Percentiles rank a stretch among this genome's conserved stretches.
These are phyloP conservation scores for Diaporthe helianthi DNA, from an alignment of 2,329 filamentous ascomycete genomes.

Conservation along the genomic window DNA sequence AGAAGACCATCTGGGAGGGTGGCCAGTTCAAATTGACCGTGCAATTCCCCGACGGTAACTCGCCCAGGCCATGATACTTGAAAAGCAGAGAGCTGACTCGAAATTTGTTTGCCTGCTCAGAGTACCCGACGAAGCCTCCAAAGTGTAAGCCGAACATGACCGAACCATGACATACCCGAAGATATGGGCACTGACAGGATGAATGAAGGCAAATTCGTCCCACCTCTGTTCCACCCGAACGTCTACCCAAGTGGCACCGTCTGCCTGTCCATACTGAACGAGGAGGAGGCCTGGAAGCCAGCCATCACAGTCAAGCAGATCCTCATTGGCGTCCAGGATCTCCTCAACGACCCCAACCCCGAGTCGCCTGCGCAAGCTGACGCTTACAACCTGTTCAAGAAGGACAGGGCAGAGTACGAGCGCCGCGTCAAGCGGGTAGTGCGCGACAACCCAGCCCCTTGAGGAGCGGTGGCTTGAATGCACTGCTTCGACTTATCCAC, in stretches of 20 bases:
- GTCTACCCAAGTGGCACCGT: conserved; percentile 98
- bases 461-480: conserved; percentile 35
- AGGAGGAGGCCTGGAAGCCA: conserved; percentile 98
- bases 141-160: conserved; percentile 76
- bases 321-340: conserved; percentile 91
- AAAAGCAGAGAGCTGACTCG: conserved; percentile 34
- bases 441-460: conserved; percentile 84
- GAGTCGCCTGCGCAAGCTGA: conserved; percentile 97
- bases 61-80: neutral
- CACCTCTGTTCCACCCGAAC: conserved; percentile 96
- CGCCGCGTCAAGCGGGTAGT: conserved; percentile 86
- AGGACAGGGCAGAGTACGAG: conserved; percentile 86
- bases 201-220: conserved; percentile 89
- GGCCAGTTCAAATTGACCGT: conserved; percentile 95
- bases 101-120: conserved; percentile 53
- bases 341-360: conserved; percentile 95
- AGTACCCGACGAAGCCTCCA: conserved; percentile 97
- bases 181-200: conserved; percentile 1
- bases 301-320: conserved; percentile 99
- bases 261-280: conserved; percentile 95
- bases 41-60: conserved; percentile 88
- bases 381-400: conserved; percentile 96
- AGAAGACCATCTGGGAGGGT: conserved; percentile 98
- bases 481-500: neutral
- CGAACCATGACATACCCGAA: neutral